phyloP scores from a whole-genome alignment of 129 eudicot genomes.

The Chrysanthemum seticuspe region DNA sequence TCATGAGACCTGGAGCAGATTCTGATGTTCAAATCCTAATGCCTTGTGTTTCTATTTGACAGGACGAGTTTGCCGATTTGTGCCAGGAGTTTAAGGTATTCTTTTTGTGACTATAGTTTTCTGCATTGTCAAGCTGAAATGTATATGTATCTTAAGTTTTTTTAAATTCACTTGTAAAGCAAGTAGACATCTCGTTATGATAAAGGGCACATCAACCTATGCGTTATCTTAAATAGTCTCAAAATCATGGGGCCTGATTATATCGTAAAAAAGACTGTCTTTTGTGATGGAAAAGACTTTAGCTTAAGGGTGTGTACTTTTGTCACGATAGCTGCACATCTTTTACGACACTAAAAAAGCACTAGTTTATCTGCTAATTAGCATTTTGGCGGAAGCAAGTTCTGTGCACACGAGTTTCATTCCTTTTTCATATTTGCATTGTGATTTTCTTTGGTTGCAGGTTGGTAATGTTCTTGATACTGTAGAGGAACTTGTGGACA shows the following conservation, averaged over 20 bases:
- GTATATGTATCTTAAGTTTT: not conserved
- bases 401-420: not conserved
- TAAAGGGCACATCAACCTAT: constrained; percentile 3
- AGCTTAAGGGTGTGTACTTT: not conserved
- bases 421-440: not conserved
- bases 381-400: too few relatives aligned
- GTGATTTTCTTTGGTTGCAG: constrained; percentile 33
- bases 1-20: too few relatives aligned
- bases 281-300: too few relatives aligned
- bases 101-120: not conserved
- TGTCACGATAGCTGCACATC: not conserved
- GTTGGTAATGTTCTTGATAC: constrained; percentile 56
- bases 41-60: constrained; percentile 29
- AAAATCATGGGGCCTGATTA: not conserved
- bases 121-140: not conserved
- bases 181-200: not conserved
- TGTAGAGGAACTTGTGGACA: constrained; percentile 69
- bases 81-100: constrained; percentile 55
- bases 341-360: not conserved
- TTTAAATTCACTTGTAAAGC: constrained; percentile 9
- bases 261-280: not conserved
- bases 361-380: too few relatives aligned
- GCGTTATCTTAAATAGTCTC: not conserved
- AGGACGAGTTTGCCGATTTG: constrained; percentile 55
- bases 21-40: not conserved